Base-by-base conservation (phyloP, 352 stramenopile species). In the Blastocystis hominis region DNA sequence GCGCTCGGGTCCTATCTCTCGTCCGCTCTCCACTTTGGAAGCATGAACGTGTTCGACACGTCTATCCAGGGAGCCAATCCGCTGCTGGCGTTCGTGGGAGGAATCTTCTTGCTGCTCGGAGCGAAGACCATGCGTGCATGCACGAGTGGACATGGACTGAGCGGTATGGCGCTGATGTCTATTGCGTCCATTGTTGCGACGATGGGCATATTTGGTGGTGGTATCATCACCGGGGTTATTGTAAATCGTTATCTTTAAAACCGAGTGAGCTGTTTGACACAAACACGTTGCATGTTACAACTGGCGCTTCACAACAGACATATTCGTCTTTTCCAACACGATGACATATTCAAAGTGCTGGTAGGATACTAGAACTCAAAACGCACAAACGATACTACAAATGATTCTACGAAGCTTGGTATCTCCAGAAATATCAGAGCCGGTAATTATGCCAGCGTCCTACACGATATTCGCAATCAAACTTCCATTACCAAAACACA, bases 61-160 rank as follows among this genome's bases (percentile, higher is more conserved):
- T 53, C 50, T 17, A 34, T 84, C 3, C 72, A 66, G 2, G 72
- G 72, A 24, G 72, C 53, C 20, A 7, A 17, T 55, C 77, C 77
- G 53, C 30, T 87, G 3, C 5, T 30, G n/a, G 62, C 77, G 3
- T 78, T 87, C 7, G 13, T 87, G 2, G 77, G 77, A n/a, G 77
- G 77, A 4, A 34, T 87, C 3, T 47, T 87, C 3, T 44, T 87
- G 42, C 59, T 87, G 6, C 38, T 87, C 9, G 77, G 77, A 44
- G 77, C 77, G 3, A 87, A 87, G 40, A 87, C 63, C 9, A 87
- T 87, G 77, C 47, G 53, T 36, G 77, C 56, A 1, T 87, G 77
- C 34, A 87, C 77, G 7, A 87, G 77, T 55, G 77, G 77, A 5
- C 77, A 87, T 59, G 77, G 77, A 62, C 56, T 87, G 47, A 87